These are phyloP conservation scores for Fraxinus dipetala DNA, from an alignment of 305 asterid species.

Conservation along the genomic window DNA sequence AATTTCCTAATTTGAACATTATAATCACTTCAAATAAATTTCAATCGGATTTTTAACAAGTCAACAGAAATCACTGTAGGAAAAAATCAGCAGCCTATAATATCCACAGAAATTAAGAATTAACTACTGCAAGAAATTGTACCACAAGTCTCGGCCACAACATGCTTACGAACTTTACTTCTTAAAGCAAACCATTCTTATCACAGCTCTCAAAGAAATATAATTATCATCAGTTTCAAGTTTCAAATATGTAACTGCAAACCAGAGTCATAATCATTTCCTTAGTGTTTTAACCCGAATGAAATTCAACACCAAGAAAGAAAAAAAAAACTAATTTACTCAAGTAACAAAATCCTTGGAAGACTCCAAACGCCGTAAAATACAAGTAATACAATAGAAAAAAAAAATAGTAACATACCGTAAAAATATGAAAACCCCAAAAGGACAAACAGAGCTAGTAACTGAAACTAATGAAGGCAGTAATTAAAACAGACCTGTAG, in stretches of 20 bases:
- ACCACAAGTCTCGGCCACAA: background rate
- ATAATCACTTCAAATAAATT: background rate
- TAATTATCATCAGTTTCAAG: background rate
- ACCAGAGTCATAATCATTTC: background rate
- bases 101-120: background rate
- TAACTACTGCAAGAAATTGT: background rate
- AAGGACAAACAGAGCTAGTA: background rate
- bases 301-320: background rate
- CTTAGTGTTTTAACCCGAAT: background rate
- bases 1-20: background rate
- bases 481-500: slow-evolving; percentile 58
- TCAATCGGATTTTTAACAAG: background rate
- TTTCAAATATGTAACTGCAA: background rate
- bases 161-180: background rate
- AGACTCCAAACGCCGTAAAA: background rate
- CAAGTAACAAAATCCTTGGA: background rate
- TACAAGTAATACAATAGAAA: background rate
- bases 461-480: background rate
- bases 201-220: background rate
- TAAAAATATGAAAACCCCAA: background rate
- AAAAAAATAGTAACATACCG: background rate
- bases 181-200: background rate
- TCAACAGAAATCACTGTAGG: background rate
- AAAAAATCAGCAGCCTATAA: background rate
- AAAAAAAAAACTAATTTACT: background rate